These are phyloP conservation scores for Calonectria hongkongensis DNA, from an alignment of 2,329 filamentous ascomycete genomes.

Conservation along the genomic window DNA sequence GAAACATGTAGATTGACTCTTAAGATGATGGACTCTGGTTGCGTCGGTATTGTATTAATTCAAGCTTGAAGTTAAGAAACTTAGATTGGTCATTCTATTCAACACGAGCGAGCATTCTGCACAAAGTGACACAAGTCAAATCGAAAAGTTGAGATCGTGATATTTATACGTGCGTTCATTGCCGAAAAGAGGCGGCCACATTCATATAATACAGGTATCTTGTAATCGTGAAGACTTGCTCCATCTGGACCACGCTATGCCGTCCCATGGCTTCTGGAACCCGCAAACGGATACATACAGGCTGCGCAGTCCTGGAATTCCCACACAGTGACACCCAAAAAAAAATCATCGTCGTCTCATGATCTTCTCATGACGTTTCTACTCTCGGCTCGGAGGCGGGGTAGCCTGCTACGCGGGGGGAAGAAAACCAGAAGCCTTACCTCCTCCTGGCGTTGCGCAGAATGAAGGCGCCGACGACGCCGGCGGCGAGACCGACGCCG, in stretches of 20 bases:
- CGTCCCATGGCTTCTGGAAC: conserved; percentile 29
- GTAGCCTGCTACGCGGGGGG: conserved; percentile 4
- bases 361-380: conserved; percentile 2
- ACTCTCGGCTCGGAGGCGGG: background rate
- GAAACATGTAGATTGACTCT: background rate
- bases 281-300: conserved; percentile 36
- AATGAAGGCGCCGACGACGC: conserved; percentile 92
- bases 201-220: conserved; percentile 53
- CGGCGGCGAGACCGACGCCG: conserved; percentile 92
- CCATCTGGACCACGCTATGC: conserved; percentile 38
- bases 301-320: conserved; percentile 43
- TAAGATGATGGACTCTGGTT: no score
- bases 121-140: background rate
- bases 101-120: no score
- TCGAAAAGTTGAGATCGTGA: conserved; percentile 35
- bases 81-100: no score
- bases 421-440: conserved; percentile 53
- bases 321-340: conserved; percentile 31
- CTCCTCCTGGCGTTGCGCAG: conserved; percentile 83
- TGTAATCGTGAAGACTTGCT: conserved; percentile 45
- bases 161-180: conserved; percentile 42
- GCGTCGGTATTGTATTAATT: no score
- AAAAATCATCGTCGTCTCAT: conserved; percentile 24
- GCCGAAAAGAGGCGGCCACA: conserved; percentile 43
- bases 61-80: no score